Evolutionary conservation across 345 rosid genomes (phyloP).

Genomic region (Murraya paniculata): DNA sequence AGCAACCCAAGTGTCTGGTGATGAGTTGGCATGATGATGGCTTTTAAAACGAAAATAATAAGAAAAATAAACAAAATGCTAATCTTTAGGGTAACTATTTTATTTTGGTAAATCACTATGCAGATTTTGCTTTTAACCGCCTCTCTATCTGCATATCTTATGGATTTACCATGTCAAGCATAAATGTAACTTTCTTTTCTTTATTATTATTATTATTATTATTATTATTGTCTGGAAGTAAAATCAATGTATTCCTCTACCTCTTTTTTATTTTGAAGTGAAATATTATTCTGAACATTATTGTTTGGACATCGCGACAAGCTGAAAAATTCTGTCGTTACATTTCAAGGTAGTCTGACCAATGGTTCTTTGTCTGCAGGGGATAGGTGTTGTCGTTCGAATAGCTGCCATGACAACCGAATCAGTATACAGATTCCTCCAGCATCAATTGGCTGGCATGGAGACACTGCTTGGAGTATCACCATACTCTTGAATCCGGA

Average conservation of each 20-base stretch:
- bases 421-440: conserved; percentile 72
- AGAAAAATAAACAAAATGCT: no score
- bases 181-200: no score
- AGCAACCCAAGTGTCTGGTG: not conserved
- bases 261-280: no score
- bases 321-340: not conserved
- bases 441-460: conserved; percentile 52
- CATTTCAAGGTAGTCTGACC: not conserved
- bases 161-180: no score
- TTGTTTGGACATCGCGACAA: not conserved
- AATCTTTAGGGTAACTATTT: no score
- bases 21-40: not conserved
- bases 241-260: no score
- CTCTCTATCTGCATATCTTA: no score
- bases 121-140: no score
- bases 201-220: no score
- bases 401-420: conserved; percentile 83
- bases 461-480: conserved; percentile 66
- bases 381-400: conserved; percentile 63
- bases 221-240: no score
- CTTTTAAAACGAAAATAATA: no score
- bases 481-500: conserved; percentile 45
- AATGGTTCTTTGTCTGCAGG: conserved; percentile 40
- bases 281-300: not conserved
- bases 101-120: no score